Evolutionary conservation across 1,284 basidiomycete genomes (phyloP).

Genomic region (Marasmius sp.): DNA sequence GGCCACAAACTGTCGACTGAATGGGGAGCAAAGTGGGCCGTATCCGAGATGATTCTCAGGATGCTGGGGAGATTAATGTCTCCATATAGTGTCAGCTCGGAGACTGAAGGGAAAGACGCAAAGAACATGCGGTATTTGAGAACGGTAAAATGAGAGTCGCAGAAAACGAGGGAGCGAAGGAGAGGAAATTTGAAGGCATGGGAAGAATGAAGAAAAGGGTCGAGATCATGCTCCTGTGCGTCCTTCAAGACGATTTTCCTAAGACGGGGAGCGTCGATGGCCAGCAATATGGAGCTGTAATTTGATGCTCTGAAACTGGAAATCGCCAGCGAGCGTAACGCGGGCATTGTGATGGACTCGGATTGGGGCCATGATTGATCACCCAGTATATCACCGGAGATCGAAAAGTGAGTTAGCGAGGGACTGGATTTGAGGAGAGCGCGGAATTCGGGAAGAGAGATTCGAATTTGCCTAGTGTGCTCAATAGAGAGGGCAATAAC

Average conservation of each 20-base stretch:
- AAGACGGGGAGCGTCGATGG: slow-evolving; percentile 34
- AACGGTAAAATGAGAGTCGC: slow-evolving; percentile 34
- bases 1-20: slow-evolving; percentile 31
- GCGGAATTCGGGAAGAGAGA: slow-evolving; percentile 31
- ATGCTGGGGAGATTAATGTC: slow-evolving; percentile 18
- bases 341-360: slow-evolving; percentile 15
- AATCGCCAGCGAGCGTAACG: slow-evolving; percentile 36
- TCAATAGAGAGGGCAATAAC: slow-evolving; percentile 44
- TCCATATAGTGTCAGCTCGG: slow-evolving; percentile 27
- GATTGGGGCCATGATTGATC: slow-evolving; percentile 19
- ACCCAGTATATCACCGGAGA: slow-evolving; percentile 38
- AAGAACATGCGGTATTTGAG: slow-evolving; percentile 30
- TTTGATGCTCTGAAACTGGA: slow-evolving; percentile 31
- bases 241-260: slow-evolving; percentile 37
- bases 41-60: slow-evolving; percentile 20
- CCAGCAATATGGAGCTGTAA: slow-evolving; percentile 32
- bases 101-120: slow-evolving; percentile 31
- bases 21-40: slow-evolving; percentile 2
- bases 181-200: slow-evolving; percentile 26
- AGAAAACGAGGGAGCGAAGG: slow-evolving; percentile 32
- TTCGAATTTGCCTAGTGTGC: slow-evolving; percentile 31
- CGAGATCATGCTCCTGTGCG: slow-evolving; percentile 35
- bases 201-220: slow-evolving; percentile 24
- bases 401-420: slow-evolving; percentile 34
- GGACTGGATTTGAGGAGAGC: slow-evolving; percentile 29